Base-by-base conservation (phyloP, 2,329 filamentous ascomycete genomes). In the Chrysosporium queenslandicum region DNA sequence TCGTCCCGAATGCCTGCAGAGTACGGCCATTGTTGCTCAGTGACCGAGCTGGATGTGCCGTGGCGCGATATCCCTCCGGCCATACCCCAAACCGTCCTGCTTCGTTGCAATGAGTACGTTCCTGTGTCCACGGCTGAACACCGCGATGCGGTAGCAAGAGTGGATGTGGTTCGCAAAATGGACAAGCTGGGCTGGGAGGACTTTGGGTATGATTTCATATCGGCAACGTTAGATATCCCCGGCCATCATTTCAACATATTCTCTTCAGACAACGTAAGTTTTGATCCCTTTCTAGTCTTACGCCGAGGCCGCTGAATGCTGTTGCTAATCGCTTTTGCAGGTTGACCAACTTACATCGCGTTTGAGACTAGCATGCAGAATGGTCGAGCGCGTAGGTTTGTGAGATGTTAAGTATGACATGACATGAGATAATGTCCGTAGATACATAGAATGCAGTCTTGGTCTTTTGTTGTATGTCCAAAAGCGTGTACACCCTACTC, bases 201-300 rank as follows among this genome's bases (percentile, higher is more conserved):
- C 27, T 56, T 58, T 43, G 48, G 45, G 9, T 40, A 55, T 23
- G 51, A 60, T 30, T 46, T 60, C 21, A 52, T 59, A 29, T 46
- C 45, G 2, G 48, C 50, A 1, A 56, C 59, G 12, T 45, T 58
- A n/a, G 47, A 49, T 30, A 54, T 60, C 16, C 56, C 57, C 1
- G 58, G 58, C 8, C 56, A 60, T 50, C 58, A 60, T 47, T 60
- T 57, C 45, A 56, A 58, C 32, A 48, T 60, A 37, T 58, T 60
- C 36, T 27, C 36, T n/a, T 50, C 56, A 21, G 43, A 53, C 9
- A 43, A 58, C 50, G 58, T 59, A 53, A 54, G 55, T 55, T 45
- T 2, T 12, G 16, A 6, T n/a, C n/a, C n/a, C 5, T 12, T 12
- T 7, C 32, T 23, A 14, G 8, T 12, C 20, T 27, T 29, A 32